phyloP scores from a whole-genome alignment of 805 yeast genomes.

The Priceomyces castillae region DNA sequence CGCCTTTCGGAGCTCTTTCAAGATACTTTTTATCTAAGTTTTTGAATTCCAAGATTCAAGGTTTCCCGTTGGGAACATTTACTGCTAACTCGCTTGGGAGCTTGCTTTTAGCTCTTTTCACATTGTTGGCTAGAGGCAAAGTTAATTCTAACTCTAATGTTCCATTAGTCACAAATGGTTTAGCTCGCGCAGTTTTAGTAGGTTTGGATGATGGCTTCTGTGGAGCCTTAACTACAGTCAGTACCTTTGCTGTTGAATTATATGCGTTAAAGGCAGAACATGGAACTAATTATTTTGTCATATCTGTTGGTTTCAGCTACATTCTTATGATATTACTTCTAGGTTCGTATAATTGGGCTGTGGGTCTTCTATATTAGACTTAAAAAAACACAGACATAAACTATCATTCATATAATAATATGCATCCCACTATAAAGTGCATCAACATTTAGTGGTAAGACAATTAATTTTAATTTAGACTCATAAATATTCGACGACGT shows the following conservation, averaged over 20 bases:
- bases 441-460: no score
- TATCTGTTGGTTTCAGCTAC: conserved; percentile 49
- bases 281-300: conserved; percentile 50
- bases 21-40: conserved; percentile 54
- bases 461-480: no score
- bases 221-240: conserved; percentile 70
- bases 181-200: conserved; percentile 49
- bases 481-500: no score
- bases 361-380: conserved; percentile 32
- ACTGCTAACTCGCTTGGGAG: conserved; percentile 50
- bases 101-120: conserved; percentile 41
- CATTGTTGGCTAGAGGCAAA: conserved; percentile 46
- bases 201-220: conserved; percentile 67
- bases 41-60: conserved; percentile 40
- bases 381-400: not conserved
- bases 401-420: not conserved
- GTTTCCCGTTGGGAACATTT: conserved; percentile 56
- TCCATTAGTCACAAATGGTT: conserved; percentile 25
- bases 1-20: conserved; percentile 65
- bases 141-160: conserved; percentile 11
- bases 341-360: conserved; percentile 73
- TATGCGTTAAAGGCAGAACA: conserved; percentile 25
- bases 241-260: conserved; percentile 75
- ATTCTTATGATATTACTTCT: conserved; percentile 51
- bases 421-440: no score